Conservation (phyloP, 2,329 filamentous ascomycete species). For the Aspergillus sp. region DNA sequence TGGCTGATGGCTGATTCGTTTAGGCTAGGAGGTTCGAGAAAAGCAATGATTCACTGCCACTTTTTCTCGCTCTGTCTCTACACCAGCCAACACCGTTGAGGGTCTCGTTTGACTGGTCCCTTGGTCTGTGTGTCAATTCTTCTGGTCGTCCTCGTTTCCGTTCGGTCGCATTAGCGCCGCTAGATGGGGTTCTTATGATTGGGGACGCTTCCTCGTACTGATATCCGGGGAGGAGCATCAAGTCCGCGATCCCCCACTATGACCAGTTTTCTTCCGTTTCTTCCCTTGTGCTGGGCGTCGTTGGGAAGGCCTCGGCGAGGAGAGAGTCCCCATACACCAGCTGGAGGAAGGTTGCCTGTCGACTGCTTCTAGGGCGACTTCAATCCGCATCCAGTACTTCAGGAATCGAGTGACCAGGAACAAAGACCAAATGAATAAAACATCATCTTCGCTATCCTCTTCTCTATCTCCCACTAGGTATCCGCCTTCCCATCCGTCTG, state of each 20-base stretch:
- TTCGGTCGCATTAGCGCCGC: not conserved
- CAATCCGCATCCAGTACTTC: too few species aligned
- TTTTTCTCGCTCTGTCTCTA: not conserved
- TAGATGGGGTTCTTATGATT: not conserved
- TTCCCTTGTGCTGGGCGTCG: too few species aligned
- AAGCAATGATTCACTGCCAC: not conserved
- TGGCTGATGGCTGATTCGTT: conserved; percentile 1
- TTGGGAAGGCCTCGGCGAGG: too few species aligned
- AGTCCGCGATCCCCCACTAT: not conserved
- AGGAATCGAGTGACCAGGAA: too few species aligned
- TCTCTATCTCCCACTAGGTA: too few species aligned
- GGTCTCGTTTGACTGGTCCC: not conserved
- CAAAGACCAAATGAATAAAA: too few species aligned
- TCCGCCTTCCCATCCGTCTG: conserved; percentile 1
- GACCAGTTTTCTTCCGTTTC: not conserved
- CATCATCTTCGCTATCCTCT: too few species aligned
- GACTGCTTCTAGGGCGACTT: too few species aligned
- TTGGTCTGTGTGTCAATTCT: not conserved
- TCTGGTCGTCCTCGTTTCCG: not conserved
- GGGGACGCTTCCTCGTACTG: not conserved
- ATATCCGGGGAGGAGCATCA: not conserved
- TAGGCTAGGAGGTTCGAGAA: not conserved
- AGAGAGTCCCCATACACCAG: too few species aligned
- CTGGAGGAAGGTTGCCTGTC: too few species aligned
- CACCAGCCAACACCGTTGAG: not conserved